phyloP scores from a whole-genome alignment of 257 asterid genomes.

The Plantago elongata region DNA sequence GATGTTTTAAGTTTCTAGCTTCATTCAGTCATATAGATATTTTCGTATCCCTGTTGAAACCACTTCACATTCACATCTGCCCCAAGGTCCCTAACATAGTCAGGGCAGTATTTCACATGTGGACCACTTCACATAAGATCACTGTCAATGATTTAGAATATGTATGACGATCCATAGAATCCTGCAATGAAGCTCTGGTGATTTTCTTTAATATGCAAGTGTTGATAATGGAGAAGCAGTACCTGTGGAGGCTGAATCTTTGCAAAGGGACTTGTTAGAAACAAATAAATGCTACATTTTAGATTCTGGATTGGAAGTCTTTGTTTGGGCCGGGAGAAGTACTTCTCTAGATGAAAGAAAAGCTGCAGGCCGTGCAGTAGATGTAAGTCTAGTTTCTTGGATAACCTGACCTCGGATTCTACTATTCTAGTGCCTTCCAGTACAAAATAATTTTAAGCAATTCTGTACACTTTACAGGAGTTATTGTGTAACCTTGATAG shows the following conservation, averaged over 20 bases:
- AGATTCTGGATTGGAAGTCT: constrained; percentile 79
- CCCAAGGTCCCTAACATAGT: constrained; percentile 18
- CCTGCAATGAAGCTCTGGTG: too few species aligned
- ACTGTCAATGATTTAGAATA: too few species aligned
- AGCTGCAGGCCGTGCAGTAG: constrained; percentile 78
- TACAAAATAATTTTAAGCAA: constrained; percentile 14
- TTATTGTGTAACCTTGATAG: constrained; percentile 55
- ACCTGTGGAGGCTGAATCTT: constrained; percentile 60
- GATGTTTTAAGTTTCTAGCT: too few species aligned
- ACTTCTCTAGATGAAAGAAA: constrained; percentile 87
- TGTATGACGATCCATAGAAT: too few species aligned
- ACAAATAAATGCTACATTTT: constrained; percentile 82
- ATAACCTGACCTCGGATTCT: constrained; percentile 13
- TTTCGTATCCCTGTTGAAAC: too few species aligned
- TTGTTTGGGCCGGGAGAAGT: constrained; percentile 94
- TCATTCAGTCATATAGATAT: too few species aligned
- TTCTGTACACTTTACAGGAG: constrained; percentile 43
- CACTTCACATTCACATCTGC: constrained; percentile 1
- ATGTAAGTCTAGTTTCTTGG: constrained; percentile 51
- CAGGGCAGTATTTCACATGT: too few species aligned
- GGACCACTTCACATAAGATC: too few species aligned
- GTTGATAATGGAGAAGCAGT: constrained; percentile 70
- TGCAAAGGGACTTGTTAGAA: constrained; percentile 81
- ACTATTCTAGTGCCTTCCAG: constrained; percentile 17
- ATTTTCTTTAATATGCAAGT: constrained; percentile 33